A percentile compares a stretch with the other conserved stretches of the same genome.
Evolutionary conservation across 2,329 filamentous ascomycete genomes (phyloP).

Genomic region (Monosporascus sp.): DNA sequence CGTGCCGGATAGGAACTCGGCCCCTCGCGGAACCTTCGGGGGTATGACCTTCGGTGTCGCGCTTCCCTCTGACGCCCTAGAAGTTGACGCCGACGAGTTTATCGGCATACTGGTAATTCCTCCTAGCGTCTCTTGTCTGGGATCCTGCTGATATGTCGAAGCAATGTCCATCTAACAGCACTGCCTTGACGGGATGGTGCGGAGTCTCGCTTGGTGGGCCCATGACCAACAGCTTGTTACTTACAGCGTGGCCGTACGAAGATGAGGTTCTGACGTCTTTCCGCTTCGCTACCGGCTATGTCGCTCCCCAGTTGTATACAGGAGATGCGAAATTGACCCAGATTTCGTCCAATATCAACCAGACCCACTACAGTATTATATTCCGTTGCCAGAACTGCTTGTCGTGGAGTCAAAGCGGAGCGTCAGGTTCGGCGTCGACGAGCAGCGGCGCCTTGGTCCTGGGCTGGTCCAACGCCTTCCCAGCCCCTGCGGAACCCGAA

Average conservation of each 20-base stretch:
- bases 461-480: conserved; percentile 50
- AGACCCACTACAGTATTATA: conserved; percentile 55
- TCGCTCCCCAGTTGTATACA: conserved; percentile 50
- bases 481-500: conserved; percentile 33
- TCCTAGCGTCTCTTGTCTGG: neutral
- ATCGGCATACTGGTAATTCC: conserved; percentile 50
- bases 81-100: conserved; percentile 47
- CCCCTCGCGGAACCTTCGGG: conserved; percentile 30
- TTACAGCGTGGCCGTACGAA: conserved; percentile 52
- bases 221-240: conserved; percentile 54
- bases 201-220: conserved; percentile 49
- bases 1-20: conserved; percentile 24
- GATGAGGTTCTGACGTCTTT: conserved; percentile 51
- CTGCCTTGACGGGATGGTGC: conserved; percentile 49
- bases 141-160: conserved; percentile 16
- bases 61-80: conserved; percentile 43
- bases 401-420: conserved; percentile 44
- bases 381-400: conserved; percentile 59
- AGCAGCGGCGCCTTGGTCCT: conserved; percentile 39
- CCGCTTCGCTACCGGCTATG: conserved; percentile 53
- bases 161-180: conserved; percentile 39
- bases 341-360: conserved; percentile 52
- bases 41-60: conserved; percentile 50
- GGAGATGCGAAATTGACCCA: conserved; percentile 58
- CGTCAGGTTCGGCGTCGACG: conserved; percentile 37